Evolutionary conservation across 371 early-diverging fungal genomes (phyloP).

Genomic region (Capniomyces stellatus): DNA sequence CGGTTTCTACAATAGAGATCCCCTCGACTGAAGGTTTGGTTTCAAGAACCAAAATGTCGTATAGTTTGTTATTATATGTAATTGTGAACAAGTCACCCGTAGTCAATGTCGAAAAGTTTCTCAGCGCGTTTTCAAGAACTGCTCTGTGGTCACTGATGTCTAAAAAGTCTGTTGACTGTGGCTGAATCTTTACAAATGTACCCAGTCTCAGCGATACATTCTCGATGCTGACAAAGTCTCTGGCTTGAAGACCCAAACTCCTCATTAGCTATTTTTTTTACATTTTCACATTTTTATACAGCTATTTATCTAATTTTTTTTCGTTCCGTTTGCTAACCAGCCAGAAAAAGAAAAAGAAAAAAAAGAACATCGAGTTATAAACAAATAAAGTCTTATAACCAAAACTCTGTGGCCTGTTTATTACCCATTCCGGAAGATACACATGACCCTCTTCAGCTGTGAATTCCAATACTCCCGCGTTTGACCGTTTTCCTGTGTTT

Average conservation of each 20-base stretch:
- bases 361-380: no score
- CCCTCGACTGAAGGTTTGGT: constrained; percentile 57
- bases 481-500: constrained; percentile 37
- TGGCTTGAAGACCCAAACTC: constrained; percentile 55
- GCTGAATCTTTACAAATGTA: constrained; percentile 89
- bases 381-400: constrained; percentile 20
- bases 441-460: constrained; percentile 92
- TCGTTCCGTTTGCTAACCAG: no score
- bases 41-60: constrained; percentile 83
- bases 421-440: constrained; percentile 87
- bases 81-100: constrained; percentile 86
- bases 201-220: constrained; percentile 74
- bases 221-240: constrained; percentile 58
- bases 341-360: no score
- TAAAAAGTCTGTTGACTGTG: constrained; percentile 93
- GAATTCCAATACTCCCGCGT: constrained; percentile 98
- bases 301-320: no score
- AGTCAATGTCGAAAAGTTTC: constrained; percentile 89
- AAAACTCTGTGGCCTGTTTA: background rate
- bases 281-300: no score
- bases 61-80: constrained; percentile 74
- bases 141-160: constrained; percentile 96
- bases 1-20: constrained; percentile 96
- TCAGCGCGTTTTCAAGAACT: constrained; percentile 93
- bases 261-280: no score